phyloP scores from a whole-genome alignment of 2,329 filamentous ascomycete species.

The Cylindrodendrum hubeiense region DNA sequence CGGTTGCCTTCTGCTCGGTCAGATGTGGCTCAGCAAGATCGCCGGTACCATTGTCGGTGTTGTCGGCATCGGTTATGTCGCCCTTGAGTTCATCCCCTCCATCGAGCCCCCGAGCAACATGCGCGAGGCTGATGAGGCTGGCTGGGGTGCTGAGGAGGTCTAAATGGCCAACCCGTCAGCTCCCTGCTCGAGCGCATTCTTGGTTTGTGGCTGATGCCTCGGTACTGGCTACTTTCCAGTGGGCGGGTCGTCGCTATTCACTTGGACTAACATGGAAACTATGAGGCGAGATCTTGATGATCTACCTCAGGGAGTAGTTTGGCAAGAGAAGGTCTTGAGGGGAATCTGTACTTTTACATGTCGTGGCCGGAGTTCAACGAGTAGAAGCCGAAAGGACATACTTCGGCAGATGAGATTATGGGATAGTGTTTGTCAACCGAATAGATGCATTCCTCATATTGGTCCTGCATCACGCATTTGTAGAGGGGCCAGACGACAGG shows the following conservation, averaged over 20 bases:
- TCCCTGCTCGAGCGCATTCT: slow-evolving; percentile 7
- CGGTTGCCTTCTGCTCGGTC: slow-evolving; percentile 84
- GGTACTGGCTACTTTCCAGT: not conserved
- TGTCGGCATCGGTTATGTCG: slow-evolving; percentile 82
- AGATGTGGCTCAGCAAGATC: slow-evolving; percentile 75
- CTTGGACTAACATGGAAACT: not conserved
- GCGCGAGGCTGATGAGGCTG: slow-evolving; percentile 77
- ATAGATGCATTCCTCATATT: slow-evolving; percentile 29
- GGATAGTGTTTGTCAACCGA: slow-evolving; percentile 28
- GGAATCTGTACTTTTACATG: slow-evolving; percentile 26
- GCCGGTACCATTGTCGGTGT: slow-evolving; percentile 83
- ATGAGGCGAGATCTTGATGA: slow-evolving; percentile 1
- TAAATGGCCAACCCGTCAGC: slow-evolving; percentile 52
- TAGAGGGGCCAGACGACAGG: not conserved
- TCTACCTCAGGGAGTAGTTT: not conserved
- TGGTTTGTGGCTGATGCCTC: not conserved
- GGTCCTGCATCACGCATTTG: not conserved
- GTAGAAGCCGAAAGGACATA: slow-evolving; percentile 20
- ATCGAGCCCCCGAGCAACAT: slow-evolving; percentile 86
- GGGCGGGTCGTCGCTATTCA: not conserved
- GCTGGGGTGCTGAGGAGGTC: slow-evolving; percentile 84
- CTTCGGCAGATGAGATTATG: slow-evolving; percentile 28
- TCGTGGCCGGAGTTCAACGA: slow-evolving; percentile 31
- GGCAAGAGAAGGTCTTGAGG: slow-evolving; percentile 10
- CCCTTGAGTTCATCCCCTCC: slow-evolving; percentile 81